phyloP scores from a whole-genome alignment of 2,329 filamentous ascomycete genomes.

The Thielaviopsis musarum region DNA sequence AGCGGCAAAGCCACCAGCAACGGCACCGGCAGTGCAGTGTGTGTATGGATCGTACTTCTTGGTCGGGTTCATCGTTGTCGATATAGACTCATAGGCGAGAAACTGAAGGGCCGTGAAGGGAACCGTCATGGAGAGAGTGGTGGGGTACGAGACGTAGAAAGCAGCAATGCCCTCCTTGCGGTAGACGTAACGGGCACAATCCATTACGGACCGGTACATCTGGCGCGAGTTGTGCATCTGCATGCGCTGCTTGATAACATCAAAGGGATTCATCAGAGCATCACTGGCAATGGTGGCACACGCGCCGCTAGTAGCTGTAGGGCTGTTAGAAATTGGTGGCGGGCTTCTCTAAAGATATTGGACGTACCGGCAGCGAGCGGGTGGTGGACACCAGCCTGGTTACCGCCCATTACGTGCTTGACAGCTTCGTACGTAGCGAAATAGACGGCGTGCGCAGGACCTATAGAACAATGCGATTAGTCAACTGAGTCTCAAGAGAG shows the following conservation, averaged over 20 bases:
- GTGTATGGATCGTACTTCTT: constrained; percentile 83
- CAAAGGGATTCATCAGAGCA: constrained; percentile 98
- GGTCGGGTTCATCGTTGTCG: constrained; percentile 76
- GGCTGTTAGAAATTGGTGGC: not conserved
- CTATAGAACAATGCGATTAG: constrained; percentile 28
- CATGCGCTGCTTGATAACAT: constrained; percentile 99
- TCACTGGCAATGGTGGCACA: constrained; percentile 94
- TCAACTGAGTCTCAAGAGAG: constrained; percentile 9
- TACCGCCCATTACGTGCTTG: constrained; percentile 90
- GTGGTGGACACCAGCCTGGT: constrained; percentile 73
- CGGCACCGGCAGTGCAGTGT: constrained; percentile 79
- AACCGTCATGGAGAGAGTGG: constrained; percentile 94
- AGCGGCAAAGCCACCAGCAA: constrained; percentile 85
- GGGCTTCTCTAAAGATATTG: not conserved
- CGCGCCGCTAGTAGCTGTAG: constrained; percentile 75
- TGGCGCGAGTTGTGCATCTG: constrained; percentile 86
- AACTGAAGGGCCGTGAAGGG: constrained; percentile 96
- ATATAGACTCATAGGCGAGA: constrained; percentile 92
- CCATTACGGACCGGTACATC: constrained; percentile 67
- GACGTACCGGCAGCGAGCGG: constrained; percentile 73
- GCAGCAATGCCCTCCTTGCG: constrained; percentile 71
- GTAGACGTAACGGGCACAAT: constrained; percentile 83
- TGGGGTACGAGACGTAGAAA: constrained; percentile 97
- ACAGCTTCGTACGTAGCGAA: constrained; percentile 97
- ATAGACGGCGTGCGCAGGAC: constrained; percentile 92